Evolutionary conservation across 2,329 filamentous ascomycete genomes (phyloP), one percentile per base, ranked within the genome.

Genomic region (Verticillium tricorpus): DNA sequence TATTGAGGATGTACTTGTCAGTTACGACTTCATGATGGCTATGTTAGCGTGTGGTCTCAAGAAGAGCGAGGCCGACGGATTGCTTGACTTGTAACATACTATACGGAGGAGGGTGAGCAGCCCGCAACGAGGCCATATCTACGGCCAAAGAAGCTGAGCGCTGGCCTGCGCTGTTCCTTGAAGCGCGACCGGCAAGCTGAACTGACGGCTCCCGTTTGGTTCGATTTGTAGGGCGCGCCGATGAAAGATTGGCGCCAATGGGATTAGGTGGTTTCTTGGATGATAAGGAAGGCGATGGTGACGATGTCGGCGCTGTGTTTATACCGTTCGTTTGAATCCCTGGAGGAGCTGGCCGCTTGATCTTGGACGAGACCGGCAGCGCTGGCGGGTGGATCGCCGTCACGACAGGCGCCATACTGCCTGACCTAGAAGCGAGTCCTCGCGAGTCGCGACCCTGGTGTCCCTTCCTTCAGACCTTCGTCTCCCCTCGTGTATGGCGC

Each of bases 1-100:
- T 96, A 69, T 85, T 88, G n/a, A 98, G 81, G 57, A 98, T 92
- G 69, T 95, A 91, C 15, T 84, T 77, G 64, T 89, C 86, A 34
- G 88, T 90, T 72, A 89, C 85, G 54, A 94, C 92, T 93, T 61
- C 45, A 14, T 14, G n/a, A 22, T 25, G 19, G 2, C 22, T 11
- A 19, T 5, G 8, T 52, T 52, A 52, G 19, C 45, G 22, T 22
- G 5, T 19, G 19, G 12, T 9, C n/a, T 14, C 45, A 19, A 8
- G 19, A 3, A 19, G 28, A 52, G 45, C n/a, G n/a, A n/a, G n/a
- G 40, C 8, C 3, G 45, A 14, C 12, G n/a, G 45, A 6, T 11
- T 22, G 2, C 8, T 22, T 12, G 19, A 45, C 28, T 37, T 50
- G 35, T 64, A 62, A 66, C 73, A 63, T 78, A 87, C 85, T 74